Evolutionary conservation across 257 asterid genomes (phyloP).

Genomic region (Forsythia viridissima): DNA sequence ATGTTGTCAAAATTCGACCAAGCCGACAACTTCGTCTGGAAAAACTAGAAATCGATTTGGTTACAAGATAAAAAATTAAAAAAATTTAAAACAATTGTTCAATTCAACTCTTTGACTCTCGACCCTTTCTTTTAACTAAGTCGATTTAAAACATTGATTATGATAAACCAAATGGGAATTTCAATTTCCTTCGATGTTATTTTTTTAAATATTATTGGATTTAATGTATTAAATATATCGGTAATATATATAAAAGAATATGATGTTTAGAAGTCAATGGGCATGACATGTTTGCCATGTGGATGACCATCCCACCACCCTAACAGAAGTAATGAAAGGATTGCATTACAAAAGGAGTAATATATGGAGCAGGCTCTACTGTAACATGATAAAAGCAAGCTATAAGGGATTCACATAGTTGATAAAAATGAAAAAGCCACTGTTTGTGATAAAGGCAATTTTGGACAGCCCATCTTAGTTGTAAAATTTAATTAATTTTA

Average conservation of each 20-base stretch:
- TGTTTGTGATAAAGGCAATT: conserved; percentile 27
- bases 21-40: neutral
- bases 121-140: too few relatives aligned
- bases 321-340: neutral
- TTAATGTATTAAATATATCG: neutral
- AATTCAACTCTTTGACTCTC: too few relatives aligned
- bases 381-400: conserved; percentile 19
- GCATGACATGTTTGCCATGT: neutral
- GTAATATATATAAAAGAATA: too few relatives aligned
- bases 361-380: conserved; percentile 3
- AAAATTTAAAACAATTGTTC: neutral
- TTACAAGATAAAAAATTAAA: neutral
- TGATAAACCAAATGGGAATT: neutral
- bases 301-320: neutral
- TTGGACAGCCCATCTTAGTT: conserved; percentile 36
- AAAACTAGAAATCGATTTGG: neutral
- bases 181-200: too few relatives aligned
- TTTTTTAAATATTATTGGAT: neutral
- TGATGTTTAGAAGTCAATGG: neutral
- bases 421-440: conserved; percentile 33
- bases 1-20: neutral
- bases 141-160: too few relatives aligned
- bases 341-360: neutral
- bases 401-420: conserved; percentile 14
- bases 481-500: neutral